Conservation (phyloP, 495 filamentous ascomycete genomes). For the Cercophora samala region DNA sequence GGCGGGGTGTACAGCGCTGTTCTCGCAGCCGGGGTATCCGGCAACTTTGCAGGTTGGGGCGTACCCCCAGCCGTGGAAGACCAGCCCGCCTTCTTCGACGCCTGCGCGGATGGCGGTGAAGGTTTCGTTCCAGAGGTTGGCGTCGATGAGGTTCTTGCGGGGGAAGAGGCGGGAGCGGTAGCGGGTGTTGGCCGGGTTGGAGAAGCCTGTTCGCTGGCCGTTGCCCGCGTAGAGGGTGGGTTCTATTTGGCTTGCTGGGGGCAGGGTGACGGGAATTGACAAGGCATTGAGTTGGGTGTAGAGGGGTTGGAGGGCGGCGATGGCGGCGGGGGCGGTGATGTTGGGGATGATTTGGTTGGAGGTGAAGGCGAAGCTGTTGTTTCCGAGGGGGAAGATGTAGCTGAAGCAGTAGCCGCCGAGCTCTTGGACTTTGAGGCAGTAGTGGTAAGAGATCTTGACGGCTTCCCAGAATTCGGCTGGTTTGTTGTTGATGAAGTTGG, state of each 20-base stretch:
- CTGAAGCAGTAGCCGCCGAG: conserved; percentile 46
- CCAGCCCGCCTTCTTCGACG: conserved; percentile 43
- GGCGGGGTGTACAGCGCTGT: conserved; percentile 53
- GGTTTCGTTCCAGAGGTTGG: conserved; percentile 44
- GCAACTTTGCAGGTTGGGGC: conserved; percentile 31
- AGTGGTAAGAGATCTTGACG: conserved; percentile 41
- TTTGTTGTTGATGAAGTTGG: conserved; percentile 28
- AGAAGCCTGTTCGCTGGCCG: conserved; percentile 16
- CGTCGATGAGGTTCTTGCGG: conserved; percentile 43
- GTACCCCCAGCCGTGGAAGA: conserved; percentile 46
- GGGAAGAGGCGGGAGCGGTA: conserved; percentile 55
- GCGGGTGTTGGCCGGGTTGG: conserved; percentile 32
- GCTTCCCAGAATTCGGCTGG: conserved; percentile 51
- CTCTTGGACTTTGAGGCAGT: conserved; percentile 34
- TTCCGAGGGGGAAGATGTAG: conserved; percentile 37
- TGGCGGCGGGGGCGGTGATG: conserved; percentile 29
- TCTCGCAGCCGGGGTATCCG: conserved; percentile 36
- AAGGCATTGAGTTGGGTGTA: conserved; percentile 37
- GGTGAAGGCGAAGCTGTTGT: conserved; percentile 37
- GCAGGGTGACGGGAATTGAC: conserved; percentile 33
- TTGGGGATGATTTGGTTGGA: conserved; percentile 32
- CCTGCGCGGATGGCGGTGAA: conserved; percentile 47
- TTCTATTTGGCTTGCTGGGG: conserved; percentile 13
- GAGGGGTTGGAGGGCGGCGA: conserved; percentile 45
- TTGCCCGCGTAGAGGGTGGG: conserved; percentile 27